Conservation (phyloP, 306 rosid genomes). For the Trifolium subterraneum region DNA sequence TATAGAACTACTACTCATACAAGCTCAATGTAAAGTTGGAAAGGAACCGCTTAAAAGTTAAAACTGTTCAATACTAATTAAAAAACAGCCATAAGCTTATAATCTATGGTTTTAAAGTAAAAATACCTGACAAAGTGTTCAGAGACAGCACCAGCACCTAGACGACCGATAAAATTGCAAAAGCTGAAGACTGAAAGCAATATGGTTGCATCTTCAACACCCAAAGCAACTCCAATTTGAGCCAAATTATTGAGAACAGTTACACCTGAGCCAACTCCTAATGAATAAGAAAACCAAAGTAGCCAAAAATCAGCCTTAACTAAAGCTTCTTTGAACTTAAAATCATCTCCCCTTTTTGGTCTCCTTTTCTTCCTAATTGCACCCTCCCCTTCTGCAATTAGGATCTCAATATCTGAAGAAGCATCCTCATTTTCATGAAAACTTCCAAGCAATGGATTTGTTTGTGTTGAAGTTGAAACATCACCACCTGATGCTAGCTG, state of each 20-base stretch:
- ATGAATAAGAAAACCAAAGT: slow-evolving; percentile 75
- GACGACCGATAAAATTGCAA: slow-evolving; percentile 79
- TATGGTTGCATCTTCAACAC: slow-evolving; percentile 63
- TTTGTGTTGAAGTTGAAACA: slow-evolving; percentile 34
- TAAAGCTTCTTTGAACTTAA: slow-evolving; percentile 67
- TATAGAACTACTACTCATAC: neutral
- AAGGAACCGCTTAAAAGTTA: too few relatives aligned
- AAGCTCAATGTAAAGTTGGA: too few relatives aligned
- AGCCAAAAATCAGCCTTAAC: slow-evolving; percentile 97
- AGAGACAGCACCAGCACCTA: slow-evolving; percentile 81
- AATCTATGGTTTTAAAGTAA: slow-evolving; percentile 10
- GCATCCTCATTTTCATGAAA: slow-evolving; percentile 61
- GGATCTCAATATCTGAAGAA: slow-evolving; percentile 72
- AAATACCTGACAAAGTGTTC: slow-evolving; percentile 85
- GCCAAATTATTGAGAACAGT: slow-evolving; percentile 87
- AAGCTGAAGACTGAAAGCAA: slow-evolving; percentile 79
- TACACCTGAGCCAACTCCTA: slow-evolving; percentile 80
- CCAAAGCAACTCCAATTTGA: slow-evolving; percentile 84
- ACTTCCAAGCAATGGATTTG: slow-evolving; percentile 62
- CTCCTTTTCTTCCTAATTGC: slow-evolving; percentile 75
- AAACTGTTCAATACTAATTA: too few relatives aligned
- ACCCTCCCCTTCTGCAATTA: slow-evolving; percentile 88
- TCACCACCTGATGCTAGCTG: neutral
- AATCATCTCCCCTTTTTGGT: slow-evolving; percentile 93
- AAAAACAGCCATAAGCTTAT: neutral